A percentile compares a stretch with the other conserved stretches of the same genome.
Evolutionary conservation across 2,329 filamentous ascomycete genomes (phyloP).

Genomic region (Orbilia brochopaga): DNA sequence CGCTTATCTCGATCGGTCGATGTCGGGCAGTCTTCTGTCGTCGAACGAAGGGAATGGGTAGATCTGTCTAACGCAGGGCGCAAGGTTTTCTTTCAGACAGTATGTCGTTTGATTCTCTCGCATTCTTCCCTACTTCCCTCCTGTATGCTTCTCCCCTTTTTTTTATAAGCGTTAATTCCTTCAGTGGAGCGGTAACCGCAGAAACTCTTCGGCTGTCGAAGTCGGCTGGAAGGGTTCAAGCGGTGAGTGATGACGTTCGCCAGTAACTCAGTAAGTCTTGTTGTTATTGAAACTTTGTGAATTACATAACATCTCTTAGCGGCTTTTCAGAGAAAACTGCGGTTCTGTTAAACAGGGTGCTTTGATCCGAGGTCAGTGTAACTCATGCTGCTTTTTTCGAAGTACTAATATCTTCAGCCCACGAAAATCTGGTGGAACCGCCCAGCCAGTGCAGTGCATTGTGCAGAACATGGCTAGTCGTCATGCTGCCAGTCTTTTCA

Average conservation of each 20-base stretch:
- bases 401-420: slow-evolving; percentile 26
- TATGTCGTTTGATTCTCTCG: slow-evolving; percentile 42
- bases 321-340: slow-evolving; percentile 28
- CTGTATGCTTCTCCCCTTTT: slow-evolving; percentile 29
- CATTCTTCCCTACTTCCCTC: slow-evolving; percentile 16
- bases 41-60: slow-evolving; percentile 18
- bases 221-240: slow-evolving; percentile 5
- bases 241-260: slow-evolving; percentile 10
- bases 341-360: neutral
- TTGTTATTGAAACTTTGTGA: slow-evolving; percentile 40
- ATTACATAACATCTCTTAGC: slow-evolving; percentile 45
- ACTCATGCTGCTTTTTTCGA: slow-evolving; percentile 22
- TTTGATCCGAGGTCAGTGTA: slow-evolving; percentile 43
- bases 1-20: neutral
- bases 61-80: slow-evolving; percentile 22
- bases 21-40: slow-evolving; percentile 6
- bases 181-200: slow-evolving; percentile 12
- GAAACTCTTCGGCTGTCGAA: slow-evolving; percentile 5
- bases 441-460: slow-evolving; percentile 1
- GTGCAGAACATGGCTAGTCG: neutral
- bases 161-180: slow-evolving; percentile 31
- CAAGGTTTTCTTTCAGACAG: slow-evolving; percentile 25
- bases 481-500: neutral
- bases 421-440: neutral
- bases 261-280: slow-evolving; percentile 39